Base-by-base conservation (phyloP, 352 stramenopile genomes). In the Phytophthora capsici region DNA sequence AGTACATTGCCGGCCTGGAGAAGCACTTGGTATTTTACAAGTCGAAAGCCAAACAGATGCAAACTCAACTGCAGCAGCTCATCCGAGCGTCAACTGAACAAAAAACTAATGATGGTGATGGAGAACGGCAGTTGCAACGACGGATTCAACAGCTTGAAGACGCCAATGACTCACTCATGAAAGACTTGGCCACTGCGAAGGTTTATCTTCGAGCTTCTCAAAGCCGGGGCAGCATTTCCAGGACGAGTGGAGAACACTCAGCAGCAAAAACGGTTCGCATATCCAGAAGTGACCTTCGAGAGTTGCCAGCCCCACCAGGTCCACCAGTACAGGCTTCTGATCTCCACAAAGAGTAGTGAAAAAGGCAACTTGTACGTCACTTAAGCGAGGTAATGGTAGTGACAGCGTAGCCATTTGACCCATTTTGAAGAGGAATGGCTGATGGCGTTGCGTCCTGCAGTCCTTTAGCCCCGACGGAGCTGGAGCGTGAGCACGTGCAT, bases 21-120 rank as follows among this genome's bases (percentile, higher is more conserved):
- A 95, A 93, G 57, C 85, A 95, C 64, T 28, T 95, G 5, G 83
- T 93, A 41, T 91, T 95, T 51, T 95, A 93, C 82, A 93, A 95
- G 55, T 81, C 83, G 16, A 95, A 95, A 51, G 83, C 85, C 26
- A 93, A 95, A 59, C 85, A 95, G 57, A 89, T 92, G 79, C 87
- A 95, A 48, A 55, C 66, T n/a, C 87, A 95, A 65, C 57, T 94
- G 13, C 82, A 91, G 68, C 82, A 93, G 65, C 73, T 93, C 14
- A 91, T 94, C 49, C 80, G 82, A 0, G 77, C 84, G 37, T 91
- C 81, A 22, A 73, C 40, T 58, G 50, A 82, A 78, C 38, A 51
- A 80, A 43, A 47, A 66, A 16, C 36, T 51, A 51, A 61, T 3
- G 57, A 55, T 0, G 38, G 32, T 23, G 66, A 82, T 43, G 62